phyloP scores from a whole-genome alignment of 1,284 basidiomycete genomes.

The Cronartium quercuum region DNA sequence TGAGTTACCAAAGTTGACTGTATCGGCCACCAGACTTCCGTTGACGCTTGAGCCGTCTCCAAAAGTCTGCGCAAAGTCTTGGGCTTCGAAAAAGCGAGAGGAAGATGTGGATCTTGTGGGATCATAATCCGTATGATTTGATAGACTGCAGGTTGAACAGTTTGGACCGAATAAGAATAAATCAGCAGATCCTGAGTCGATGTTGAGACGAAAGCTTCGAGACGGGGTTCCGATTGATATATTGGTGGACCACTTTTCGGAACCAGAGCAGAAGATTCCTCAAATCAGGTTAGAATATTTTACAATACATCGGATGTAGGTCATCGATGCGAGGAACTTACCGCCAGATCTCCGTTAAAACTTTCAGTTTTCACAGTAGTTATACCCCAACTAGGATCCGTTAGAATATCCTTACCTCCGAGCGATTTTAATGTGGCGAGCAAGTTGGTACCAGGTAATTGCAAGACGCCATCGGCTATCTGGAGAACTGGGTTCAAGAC shows the following conservation, averaged over 20 bases:
- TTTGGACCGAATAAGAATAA: conserved; percentile 28
- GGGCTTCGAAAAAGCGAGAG: neutral
- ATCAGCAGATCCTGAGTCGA: conserved; percentile 33
- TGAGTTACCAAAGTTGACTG: neutral
- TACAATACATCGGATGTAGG: neutral
- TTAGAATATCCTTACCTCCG: neutral
- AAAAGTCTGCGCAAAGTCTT: neutral
- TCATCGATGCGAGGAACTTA: neutral
- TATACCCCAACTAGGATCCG: conserved; percentile 14
- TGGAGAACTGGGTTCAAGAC: conserved; percentile 5
- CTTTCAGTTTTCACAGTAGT: conserved; percentile 31
- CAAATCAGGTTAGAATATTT: neutral
- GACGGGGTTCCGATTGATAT: conserved; percentile 18
- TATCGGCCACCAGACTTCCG: conserved; percentile 5
- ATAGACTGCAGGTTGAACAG: conserved; percentile 16
- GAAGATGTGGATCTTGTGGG: neutral
- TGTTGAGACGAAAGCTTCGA: conserved; percentile 16
- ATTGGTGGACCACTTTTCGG: conserved; percentile 21
- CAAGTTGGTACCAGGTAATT: neutral
- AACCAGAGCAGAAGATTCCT: neutral
- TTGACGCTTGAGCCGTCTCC: conserved; percentile 14
- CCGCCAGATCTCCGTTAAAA: conserved; percentile 19
- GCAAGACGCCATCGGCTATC: neutral
- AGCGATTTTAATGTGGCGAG: neutral
- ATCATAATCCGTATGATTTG: neutral